These are phyloP conservation scores for Alternaria novae-zelandiae DNA, from an alignment of 2,329 filamentous ascomycete genomes.

Conservation along the genomic window DNA sequence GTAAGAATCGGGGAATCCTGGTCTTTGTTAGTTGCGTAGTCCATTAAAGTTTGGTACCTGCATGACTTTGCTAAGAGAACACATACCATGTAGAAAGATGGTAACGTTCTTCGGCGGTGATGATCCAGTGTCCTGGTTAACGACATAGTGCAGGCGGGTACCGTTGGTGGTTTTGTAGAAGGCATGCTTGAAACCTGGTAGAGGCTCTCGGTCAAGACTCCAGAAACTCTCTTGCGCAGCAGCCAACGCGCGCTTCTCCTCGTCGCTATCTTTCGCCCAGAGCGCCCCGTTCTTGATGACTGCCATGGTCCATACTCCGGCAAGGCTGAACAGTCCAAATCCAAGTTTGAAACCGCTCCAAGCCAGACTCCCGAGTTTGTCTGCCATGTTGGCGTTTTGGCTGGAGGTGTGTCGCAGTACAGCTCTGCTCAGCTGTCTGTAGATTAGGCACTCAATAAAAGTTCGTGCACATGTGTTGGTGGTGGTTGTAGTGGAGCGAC, in stretches of 20 bases:
- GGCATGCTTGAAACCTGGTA: constrained; percentile 56
- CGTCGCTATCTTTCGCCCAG: constrained; percentile 30
- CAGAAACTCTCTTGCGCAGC: constrained; percentile 61
- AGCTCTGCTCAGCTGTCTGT: background rate
- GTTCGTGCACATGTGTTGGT: background rate
- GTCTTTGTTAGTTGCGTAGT: background rate
- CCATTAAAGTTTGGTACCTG: background rate
- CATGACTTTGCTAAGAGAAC: background rate
- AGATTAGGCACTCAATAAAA: background rate
- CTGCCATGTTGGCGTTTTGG: constrained; percentile 2
- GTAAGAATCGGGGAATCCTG: constrained; percentile 64
- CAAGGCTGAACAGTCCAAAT: constrained; percentile 40
- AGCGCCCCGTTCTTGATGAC: constrained; percentile 36
- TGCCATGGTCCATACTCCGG: constrained; percentile 27
- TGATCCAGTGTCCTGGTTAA: constrained; percentile 35
- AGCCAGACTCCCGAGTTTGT: constrained; percentile 23
- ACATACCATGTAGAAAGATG: constrained; percentile 60
- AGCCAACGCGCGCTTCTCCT: constrained; percentile 28
- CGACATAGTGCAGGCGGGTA: constrained; percentile 63
- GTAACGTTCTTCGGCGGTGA: constrained; percentile 50
- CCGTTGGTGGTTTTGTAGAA: constrained; percentile 59
- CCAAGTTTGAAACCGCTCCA: constrained; percentile 37
- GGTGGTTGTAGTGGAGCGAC: background rate
- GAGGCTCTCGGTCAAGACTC: constrained; percentile 57
- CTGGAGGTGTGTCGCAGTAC: background rate